These are phyloP conservation scores for Microbotryomycetes sp. DNA, from an alignment of 1,284 basidiomycete genomes.

Conservation along the genomic window DNA sequence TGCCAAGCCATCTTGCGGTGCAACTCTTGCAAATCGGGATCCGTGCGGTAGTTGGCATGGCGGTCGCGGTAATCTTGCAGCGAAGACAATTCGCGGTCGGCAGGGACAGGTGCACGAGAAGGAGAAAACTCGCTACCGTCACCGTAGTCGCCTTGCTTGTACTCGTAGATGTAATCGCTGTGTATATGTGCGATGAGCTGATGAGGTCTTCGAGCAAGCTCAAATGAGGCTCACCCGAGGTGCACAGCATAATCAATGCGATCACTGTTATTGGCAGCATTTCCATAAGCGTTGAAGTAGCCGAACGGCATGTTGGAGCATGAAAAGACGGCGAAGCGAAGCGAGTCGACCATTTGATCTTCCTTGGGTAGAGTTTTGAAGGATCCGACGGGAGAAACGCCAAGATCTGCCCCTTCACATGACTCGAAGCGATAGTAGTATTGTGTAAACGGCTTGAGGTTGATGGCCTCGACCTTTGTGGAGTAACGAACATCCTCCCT, in stretches of 20 bases:
- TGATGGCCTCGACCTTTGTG: conserved; percentile 56
- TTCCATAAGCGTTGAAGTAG: conserved; percentile 61
- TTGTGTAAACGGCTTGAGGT: conserved; percentile 50
- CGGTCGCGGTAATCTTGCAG: conserved; percentile 58
- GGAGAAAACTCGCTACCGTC: conserved; percentile 39
- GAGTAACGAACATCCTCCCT: conserved; percentile 60
- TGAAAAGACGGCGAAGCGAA: conserved; percentile 45
- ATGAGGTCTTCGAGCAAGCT: not conserved
- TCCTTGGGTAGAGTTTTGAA: conserved; percentile 46
- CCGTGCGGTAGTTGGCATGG: conserved; percentile 55
- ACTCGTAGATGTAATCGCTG: conserved; percentile 38
- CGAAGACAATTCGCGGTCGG: conserved; percentile 52
- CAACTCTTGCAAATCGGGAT: conserved; percentile 48
- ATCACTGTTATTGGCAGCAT: conserved; percentile 51
- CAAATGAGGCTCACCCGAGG: conserved; percentile 53
- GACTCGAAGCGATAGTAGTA: conserved; percentile 58
- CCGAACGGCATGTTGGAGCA: conserved; percentile 43
- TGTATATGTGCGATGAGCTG: not conserved
- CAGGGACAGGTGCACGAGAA: conserved; percentile 32
- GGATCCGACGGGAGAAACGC: conserved; percentile 44
- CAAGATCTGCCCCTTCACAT: conserved; percentile 45
- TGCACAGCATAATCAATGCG: conserved; percentile 56
- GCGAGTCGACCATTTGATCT: conserved; percentile 46
- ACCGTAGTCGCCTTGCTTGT: conserved; percentile 35
- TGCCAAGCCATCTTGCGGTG: conserved; percentile 55